phyloP scores from a whole-genome alignment of 306 rosid species.

The Glycyrrhiza uralensis region DNA sequence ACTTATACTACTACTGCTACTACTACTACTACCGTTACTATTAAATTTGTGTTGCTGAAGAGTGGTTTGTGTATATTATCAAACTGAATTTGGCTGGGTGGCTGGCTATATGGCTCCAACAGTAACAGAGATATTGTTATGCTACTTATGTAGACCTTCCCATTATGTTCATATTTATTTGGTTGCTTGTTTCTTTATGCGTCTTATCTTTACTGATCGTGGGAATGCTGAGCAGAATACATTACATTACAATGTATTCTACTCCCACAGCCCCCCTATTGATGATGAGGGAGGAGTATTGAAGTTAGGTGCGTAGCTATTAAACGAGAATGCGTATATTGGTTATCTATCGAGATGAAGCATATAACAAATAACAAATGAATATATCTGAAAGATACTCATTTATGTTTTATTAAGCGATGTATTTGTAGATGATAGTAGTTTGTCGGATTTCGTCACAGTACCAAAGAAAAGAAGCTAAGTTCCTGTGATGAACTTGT shows the following conservation, averaged over 20 bases:
- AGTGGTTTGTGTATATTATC: conserved; percentile 38
- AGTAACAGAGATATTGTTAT: not conserved
- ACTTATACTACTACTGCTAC: not conserved
- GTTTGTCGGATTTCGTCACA: conserved; percentile 20
- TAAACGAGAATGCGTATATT: conserved; percentile 35
- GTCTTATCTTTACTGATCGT: not conserved
- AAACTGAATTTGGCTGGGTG: conserved; percentile 9
- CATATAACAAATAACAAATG: not conserved
- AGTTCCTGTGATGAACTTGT: conserved; percentile 52
- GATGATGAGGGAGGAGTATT: conserved; percentile 45
- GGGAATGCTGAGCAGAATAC: not conserved
- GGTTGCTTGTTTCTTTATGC: not conserved
- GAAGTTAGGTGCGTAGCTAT: conserved; percentile 39
- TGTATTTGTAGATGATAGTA: conserved; percentile 29
- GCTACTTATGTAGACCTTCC: not conserved
- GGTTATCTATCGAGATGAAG: not conserved
- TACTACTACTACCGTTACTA: not conserved
- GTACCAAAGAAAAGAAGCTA: conserved; percentile 46
- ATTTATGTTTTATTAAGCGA: conserved; percentile 26
- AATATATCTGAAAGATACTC: conserved; percentile 26
- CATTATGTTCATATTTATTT: not conserved
- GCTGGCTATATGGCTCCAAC: not conserved
- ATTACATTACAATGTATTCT: not conserved
- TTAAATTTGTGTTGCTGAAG: not conserved
- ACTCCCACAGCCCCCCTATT: not conserved